Evolutionary conservation across 345 rosid species (phyloP).

Genomic region (sweet orange (Citrus sinensis)): DNA sequence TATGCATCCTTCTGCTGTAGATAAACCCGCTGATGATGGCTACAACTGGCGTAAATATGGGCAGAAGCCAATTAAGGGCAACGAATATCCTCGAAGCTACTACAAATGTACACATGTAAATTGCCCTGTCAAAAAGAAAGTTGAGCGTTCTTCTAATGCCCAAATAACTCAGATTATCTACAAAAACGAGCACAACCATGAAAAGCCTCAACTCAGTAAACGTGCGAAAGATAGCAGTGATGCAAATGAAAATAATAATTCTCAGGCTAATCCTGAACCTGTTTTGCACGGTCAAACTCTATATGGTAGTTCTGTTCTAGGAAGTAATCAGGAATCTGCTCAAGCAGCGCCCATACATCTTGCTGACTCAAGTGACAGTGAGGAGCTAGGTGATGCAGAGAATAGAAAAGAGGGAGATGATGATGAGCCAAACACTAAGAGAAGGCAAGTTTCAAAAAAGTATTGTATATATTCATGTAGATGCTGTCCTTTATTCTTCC

Average conservation of each 20-base stretch:
- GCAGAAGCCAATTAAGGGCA: constrained; percentile 94
- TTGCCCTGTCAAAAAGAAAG: constrained; percentile 91
- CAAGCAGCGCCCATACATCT: constrained; percentile 29
- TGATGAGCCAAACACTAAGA: constrained; percentile 65
- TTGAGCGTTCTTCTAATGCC: constrained; percentile 84
- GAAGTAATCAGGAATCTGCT: constrained; percentile 39
- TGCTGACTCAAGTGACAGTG: constrained; percentile 42
- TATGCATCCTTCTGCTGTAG: constrained; percentile 46
- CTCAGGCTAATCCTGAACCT: constrained; percentile 41
- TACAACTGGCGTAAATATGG: constrained; percentile 97
- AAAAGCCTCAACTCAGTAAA: constrained; percentile 59
- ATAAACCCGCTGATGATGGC: constrained; percentile 90
- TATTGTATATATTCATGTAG: background rate
- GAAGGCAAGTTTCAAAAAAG: constrained; percentile 45
- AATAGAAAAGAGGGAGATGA: constrained; percentile 39
- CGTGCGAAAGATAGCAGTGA: constrained; percentile 54
- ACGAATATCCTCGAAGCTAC: constrained; percentile 94
- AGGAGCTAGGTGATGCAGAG: constrained; percentile 46
- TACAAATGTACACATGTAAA: constrained; percentile 80
- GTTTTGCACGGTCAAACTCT: constrained; percentile 24
- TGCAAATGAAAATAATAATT: constrained; percentile 29
- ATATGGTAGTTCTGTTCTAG: constrained; percentile 25
- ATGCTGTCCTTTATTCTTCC: background rate
- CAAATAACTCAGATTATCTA: constrained; percentile 90
- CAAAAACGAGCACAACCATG: constrained; percentile 93